phyloP scores from a whole-genome alignment of 305 asterid genomes.

The Solanum hybrid region DNA sequence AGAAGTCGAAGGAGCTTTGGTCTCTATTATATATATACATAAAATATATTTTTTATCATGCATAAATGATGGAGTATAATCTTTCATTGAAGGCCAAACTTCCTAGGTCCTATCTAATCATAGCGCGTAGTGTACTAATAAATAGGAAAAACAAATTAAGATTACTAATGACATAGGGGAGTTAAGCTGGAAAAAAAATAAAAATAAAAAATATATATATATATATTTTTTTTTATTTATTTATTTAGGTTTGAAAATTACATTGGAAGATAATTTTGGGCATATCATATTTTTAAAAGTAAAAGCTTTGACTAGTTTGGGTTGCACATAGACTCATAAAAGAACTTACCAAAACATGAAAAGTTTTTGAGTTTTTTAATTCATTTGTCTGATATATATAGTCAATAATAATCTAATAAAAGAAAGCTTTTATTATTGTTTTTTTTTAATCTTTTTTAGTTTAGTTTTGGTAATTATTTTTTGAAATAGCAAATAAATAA shows the following conservation, averaged over 20 bases:
- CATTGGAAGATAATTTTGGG: not conserved
- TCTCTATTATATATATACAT: not conserved
- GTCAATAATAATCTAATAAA: not conserved
- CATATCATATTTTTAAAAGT: not conserved
- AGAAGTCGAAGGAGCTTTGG: fast-evolving
- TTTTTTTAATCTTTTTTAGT: not conserved
- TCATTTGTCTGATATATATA: not conserved
- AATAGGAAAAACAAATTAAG: not conserved
- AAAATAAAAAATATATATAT: not conserved
- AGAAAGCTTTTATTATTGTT: no score
- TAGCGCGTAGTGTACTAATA: not conserved
- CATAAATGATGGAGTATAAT: not conserved
- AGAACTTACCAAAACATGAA: not conserved
- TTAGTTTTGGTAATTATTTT: not conserved
- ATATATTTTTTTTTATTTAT: not conserved
- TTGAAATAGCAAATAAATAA: not conserved
- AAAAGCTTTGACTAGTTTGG: not conserved
- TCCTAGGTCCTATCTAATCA: not conserved
- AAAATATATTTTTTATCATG: no score
- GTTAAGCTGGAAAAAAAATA: not conserved
- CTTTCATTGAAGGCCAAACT: not conserved
- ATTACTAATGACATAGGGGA: not conserved
- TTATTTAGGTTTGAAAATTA: not conserved
- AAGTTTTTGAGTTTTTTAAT: not conserved
- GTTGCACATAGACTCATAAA: not conserved